Base-by-base conservation (phyloP, 768 basidiomycete species). In the Rhodosporidiobolus odoratus region DNA sequence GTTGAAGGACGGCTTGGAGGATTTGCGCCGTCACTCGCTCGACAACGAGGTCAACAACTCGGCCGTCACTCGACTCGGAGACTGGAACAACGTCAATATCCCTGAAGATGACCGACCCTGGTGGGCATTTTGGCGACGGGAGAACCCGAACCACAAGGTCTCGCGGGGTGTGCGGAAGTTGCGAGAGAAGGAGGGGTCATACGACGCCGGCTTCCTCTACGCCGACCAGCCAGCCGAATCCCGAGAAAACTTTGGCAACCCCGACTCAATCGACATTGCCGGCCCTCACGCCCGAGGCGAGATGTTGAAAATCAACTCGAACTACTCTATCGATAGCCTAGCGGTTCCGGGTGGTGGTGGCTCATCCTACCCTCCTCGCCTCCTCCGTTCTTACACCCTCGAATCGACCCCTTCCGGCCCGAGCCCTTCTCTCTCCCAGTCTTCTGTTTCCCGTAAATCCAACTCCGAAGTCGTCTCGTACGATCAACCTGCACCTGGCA, bases 11-110 rank as follows among this genome's bases (percentile, higher is more conserved):
- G 95, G 89, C 12, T 82, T 97, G 41, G 95, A 98, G 81, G 95
- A 99, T 80, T 94, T 91, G 78, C 87, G 94, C n/a, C 87, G 95
- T 60, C 89, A 89, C 16, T 76, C 80, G 15, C 83, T 94, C 48
- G 95, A 99, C 78, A 89, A 96, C 70, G 87, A 92, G 77, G 94
- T 97, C 74, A 99, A 99, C 82, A 96, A 87, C 62, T 92, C 90
- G 0, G 91, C 94, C 5, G 88, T 89, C 19, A 97, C 93, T 2
- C 91, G 91, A 73, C 85, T 99, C 17, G 87, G 87, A 10, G 85
- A 89, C 52, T 96, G 92, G 91, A 84, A 83, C 65, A 98, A 99
- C 79, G 86, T 92, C 32, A 99, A 98, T 76, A 88, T 89, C 68
- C 89, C 89, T 0, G 82, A 79, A 7, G 92, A 95, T 79, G 83